These are phyloP conservation scores for Phytophthora melonis DNA, from an alignment of 352 stramenopile genomes.

Conservation along the genomic window DNA sequence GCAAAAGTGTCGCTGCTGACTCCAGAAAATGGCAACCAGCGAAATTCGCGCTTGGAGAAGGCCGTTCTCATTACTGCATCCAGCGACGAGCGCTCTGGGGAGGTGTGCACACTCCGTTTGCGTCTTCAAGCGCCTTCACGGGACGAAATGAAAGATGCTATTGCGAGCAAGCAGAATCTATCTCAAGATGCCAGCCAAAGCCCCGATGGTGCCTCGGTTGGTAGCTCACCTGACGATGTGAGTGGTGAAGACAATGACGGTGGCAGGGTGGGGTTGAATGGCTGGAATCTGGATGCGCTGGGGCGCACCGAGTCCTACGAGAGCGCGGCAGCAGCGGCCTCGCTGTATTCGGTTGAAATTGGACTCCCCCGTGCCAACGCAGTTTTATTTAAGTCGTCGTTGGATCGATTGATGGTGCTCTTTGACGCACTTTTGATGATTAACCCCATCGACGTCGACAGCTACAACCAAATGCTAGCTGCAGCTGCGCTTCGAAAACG, in stretches of 20 bases:
- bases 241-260: constrained; percentile 86
- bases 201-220: constrained; percentile 41
- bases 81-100: constrained; percentile 42
- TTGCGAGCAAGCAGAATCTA: constrained; percentile 69
- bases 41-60: constrained; percentile 50
- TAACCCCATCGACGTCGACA: constrained; percentile 88
- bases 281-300: constrained; percentile 79
- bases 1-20: constrained; percentile 57
- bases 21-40: constrained; percentile 66
- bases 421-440: constrained; percentile 90
- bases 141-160: constrained; percentile 56
- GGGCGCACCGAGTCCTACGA: constrained; percentile 72
- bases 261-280: constrained; percentile 80
- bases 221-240: constrained; percentile 44
- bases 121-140: constrained; percentile 58
- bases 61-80: constrained; percentile 52
- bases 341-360: constrained; percentile 72
- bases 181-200: constrained; percentile 79
- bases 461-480: constrained; percentile 77
- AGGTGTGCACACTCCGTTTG: constrained; percentile 58
- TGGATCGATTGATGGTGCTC: constrained; percentile 85
- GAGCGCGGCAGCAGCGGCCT: constrained; percentile 53
- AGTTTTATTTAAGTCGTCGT: constrained; percentile 68
- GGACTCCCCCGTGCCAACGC: constrained; percentile 61
- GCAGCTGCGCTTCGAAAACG: constrained; percentile 58